Evolutionary conservation across 73 alveolate genomes (phyloP).

Genomic region (Uronychia binucleata): DNA sequence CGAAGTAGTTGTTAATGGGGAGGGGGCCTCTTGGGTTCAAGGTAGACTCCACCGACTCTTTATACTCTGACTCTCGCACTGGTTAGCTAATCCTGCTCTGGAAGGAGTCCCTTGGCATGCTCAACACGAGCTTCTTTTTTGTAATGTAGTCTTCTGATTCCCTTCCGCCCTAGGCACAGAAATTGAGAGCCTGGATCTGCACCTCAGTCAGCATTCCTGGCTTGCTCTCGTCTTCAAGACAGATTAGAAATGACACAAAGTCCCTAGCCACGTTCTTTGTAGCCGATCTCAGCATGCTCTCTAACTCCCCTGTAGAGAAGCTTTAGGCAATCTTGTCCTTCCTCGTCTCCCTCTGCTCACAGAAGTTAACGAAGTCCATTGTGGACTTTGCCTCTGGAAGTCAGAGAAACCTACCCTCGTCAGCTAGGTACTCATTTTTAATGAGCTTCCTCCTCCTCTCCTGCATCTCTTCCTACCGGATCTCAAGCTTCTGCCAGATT

Average conservation of each 20-base stretch:
- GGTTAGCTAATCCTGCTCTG: too few relatives aligned
- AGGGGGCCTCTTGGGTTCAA: too few relatives aligned
- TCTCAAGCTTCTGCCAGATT: slow-evolving; percentile 8
- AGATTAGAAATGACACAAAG: slow-evolving; percentile 18
- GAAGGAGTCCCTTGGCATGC: too few relatives aligned
- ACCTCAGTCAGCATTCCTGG: not conserved
- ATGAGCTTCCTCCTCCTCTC: slow-evolving; percentile 31
- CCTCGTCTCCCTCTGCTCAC: not conserved
- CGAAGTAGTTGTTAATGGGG: too few relatives aligned
- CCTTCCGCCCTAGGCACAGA: not conserved
- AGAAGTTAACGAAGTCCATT: not conserved
- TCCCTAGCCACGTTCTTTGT: slow-evolving; percentile 53
- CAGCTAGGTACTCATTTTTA: slow-evolving; percentile 9
- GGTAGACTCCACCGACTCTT: too few relatives aligned
- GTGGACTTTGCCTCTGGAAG: slow-evolving; percentile 2
- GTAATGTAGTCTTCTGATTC: not conserved
- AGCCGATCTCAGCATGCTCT: slow-evolving; percentile 22
- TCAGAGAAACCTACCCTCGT: slow-evolving; percentile 30
- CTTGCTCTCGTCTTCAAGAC: not conserved
- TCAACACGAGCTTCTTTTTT: too few relatives aligned
- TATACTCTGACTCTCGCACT: too few relatives aligned
- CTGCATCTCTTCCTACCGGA: slow-evolving; percentile 26
- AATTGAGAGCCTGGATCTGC: not conserved
- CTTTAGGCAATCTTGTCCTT: slow-evolving; percentile 7
- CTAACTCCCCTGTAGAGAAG: slow-evolving; percentile 19